These are phyloP conservation scores for Dactylellina drechsleri DNA, from an alignment of 2,329 filamentous ascomycete species.

Conservation along the genomic window DNA sequence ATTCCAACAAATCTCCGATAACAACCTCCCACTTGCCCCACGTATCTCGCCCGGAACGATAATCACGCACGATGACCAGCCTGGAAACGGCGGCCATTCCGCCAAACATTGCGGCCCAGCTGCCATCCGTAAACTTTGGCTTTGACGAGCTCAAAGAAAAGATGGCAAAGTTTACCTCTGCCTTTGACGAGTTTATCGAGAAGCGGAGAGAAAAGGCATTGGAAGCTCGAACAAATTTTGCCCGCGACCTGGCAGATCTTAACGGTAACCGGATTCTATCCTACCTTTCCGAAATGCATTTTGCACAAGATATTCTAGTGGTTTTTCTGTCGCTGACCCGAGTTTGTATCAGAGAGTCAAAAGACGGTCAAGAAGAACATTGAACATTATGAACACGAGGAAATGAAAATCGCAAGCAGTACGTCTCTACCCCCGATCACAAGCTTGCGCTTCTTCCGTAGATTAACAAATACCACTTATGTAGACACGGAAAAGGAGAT, in stretches of 20 bases:
- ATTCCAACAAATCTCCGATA: too few relatives aligned
- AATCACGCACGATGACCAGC: slow-evolving; percentile 35
- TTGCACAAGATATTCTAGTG: background rate
- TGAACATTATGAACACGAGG: slow-evolving; percentile 56
- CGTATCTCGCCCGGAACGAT: background rate
- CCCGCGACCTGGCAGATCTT: slow-evolving; percentile 86
- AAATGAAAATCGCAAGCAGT: slow-evolving; percentile 56
- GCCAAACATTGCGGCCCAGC: slow-evolving; percentile 72
- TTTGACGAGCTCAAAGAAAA: slow-evolving; percentile 95
- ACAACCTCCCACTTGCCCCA: too few relatives aligned
- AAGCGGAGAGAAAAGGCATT: slow-evolving; percentile 86
- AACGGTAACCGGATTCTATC: slow-evolving; percentile 70
- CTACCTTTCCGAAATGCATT: slow-evolving; percentile 55
- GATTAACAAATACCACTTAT: background rate
- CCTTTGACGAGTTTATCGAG: slow-evolving; percentile 94
- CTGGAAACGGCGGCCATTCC: slow-evolving; percentile 50
- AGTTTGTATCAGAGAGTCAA: slow-evolving; percentile 47
- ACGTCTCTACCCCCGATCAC: slow-evolving; percentile 11
- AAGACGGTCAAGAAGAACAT: slow-evolving; percentile 57
- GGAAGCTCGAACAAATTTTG: slow-evolving; percentile 93
- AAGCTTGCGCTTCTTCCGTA: background rate
- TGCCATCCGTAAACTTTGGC: slow-evolving; percentile 92
- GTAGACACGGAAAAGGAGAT: slow-evolving; percentile 60
- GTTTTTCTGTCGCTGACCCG: background rate
- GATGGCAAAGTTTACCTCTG: slow-evolving; percentile 90